phyloP scores from a whole-genome alignment of 2,329 filamentous ascomycete species.

The Exophiala mesophila region DNA sequence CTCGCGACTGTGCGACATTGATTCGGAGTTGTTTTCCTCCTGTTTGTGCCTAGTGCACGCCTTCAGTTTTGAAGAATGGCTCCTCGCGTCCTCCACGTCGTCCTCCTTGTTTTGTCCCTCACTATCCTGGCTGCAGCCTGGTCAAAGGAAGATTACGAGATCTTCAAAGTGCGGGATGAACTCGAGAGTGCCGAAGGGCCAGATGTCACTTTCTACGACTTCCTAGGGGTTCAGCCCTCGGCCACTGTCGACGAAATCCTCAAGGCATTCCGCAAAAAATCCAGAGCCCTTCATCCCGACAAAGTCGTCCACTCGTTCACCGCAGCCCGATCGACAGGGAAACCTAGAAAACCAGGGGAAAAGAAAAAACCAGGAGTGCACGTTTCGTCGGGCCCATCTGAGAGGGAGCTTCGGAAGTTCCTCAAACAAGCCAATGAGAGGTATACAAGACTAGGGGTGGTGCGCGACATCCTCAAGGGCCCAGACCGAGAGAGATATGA shows the following conservation, averaged over 20 bases:
- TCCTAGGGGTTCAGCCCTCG: constrained; percentile 68
- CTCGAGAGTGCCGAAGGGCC: constrained; percentile 68
- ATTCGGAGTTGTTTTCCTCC: too few relatives aligned
- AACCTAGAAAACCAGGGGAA: constrained; percentile 48
- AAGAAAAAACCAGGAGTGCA: constrained; percentile 57
- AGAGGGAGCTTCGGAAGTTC: constrained; percentile 70
- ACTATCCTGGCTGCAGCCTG: constrained; percentile 67
- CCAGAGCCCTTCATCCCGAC: constrained; percentile 81
- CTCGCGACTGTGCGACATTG: too few relatives aligned
- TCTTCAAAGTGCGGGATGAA: constrained; percentile 92
- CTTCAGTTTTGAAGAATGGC: constrained; percentile 56
- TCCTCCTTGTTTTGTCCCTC: constrained; percentile 63
- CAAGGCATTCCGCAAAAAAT: constrained; percentile 89
- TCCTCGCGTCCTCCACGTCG: constrained; percentile 53
- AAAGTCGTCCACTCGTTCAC: constrained; percentile 85
- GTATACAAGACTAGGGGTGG: constrained; percentile 77
- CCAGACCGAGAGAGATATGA: constrained; percentile 82
- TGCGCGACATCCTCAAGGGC: constrained; percentile 80
- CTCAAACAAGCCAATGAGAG: constrained; percentile 76
- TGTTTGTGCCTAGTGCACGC: neutral
- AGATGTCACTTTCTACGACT: constrained; percentile 87
- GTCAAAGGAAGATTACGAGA: constrained; percentile 94
- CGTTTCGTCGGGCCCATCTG: constrained; percentile 65
- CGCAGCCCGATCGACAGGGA: constrained; percentile 58
- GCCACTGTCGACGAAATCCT: constrained; percentile 84